These are phyloP conservation scores for Pelargonium myrrhifolium DNA, from an alignment of 441 rosid species.

Conservation along the genomic window DNA sequence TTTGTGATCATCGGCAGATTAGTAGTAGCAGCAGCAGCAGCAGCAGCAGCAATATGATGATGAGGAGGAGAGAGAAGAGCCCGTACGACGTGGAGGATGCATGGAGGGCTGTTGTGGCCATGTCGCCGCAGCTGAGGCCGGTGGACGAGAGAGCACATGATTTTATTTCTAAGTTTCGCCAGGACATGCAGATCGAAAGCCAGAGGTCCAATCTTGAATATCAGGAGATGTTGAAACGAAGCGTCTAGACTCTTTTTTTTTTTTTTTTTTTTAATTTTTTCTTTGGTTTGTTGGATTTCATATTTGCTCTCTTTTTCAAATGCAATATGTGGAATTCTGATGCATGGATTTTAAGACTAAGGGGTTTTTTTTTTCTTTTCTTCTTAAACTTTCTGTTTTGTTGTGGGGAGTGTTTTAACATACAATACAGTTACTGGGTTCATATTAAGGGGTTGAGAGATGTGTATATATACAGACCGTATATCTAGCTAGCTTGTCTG, in stretches of 20 bases:
- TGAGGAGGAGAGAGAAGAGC: conserved; percentile 23
- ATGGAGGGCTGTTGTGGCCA: conserved; percentile 63
- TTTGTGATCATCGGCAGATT: not conserved
- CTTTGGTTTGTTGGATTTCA: not conserved
- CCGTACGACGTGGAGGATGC: conserved; percentile 52
- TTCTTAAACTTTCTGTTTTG: too few species aligned
- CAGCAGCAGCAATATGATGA: not conserved
- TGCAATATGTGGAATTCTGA: conserved; percentile 10
- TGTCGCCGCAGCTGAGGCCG: conserved; percentile 57
- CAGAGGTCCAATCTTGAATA: conserved; percentile 48
- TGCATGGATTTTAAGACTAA: not conserved
- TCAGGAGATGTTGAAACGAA: conserved; percentile 60
- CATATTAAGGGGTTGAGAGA: too few species aligned
- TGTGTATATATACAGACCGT: too few species aligned
- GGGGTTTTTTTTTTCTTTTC: too few species aligned
- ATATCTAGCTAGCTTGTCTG: too few species aligned
- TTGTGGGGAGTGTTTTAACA: not conserved
- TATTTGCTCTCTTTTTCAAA: conserved; percentile 6
- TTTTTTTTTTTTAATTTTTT: not conserved
- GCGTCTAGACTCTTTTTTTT: conserved; percentile 24
- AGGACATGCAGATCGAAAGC: conserved; percentile 52
- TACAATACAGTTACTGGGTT: too few species aligned
- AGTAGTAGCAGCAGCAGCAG: not conserved
- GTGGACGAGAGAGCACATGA: conserved; percentile 73
- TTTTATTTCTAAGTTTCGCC: conserved; percentile 50